Conservation (phyloP, 768 basidiomycete genomes). For the Cubamyces sp. region DNA sequence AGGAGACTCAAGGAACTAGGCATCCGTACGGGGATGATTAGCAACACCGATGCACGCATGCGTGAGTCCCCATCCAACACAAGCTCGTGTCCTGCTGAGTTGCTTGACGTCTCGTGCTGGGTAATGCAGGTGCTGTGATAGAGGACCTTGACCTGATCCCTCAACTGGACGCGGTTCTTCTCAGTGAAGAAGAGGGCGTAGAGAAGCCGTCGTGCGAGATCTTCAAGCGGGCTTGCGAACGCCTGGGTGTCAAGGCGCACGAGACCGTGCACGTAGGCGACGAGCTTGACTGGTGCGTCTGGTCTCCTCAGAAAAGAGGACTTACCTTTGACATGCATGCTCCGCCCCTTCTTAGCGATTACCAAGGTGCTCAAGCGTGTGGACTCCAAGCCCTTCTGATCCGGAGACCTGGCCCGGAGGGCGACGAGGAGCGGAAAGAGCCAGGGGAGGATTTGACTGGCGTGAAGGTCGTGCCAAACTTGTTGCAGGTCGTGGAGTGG, state of each 20-base stretch:
- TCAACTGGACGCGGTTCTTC: constrained; percentile 55
- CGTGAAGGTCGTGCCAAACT: constrained; percentile 43
- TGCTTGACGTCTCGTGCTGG: background rate
- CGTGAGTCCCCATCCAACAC: constrained; percentile 52
- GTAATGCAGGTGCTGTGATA: constrained; percentile 47
- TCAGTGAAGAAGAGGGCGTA: constrained; percentile 70
- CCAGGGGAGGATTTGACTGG: constrained; percentile 44
- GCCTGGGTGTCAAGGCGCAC: constrained; percentile 38
- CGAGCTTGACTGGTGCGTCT: constrained; percentile 63
- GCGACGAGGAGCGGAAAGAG: constrained; percentile 50
- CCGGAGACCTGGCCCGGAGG: constrained; percentile 51
- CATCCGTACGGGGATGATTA: constrained; percentile 62
- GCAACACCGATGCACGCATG: constrained; percentile 75
- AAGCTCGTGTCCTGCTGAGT: too few species aligned
- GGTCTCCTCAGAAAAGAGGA: background rate
- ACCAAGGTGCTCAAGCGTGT: constrained; percentile 57
- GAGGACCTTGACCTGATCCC: constrained; percentile 58
- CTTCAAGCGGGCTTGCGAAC: constrained; percentile 51
- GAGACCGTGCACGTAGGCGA: constrained; percentile 78
- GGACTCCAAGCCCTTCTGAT: constrained; percentile 64
- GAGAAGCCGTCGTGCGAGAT: constrained; percentile 71
- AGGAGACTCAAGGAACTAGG: constrained; percentile 47
- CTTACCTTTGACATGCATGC: background rate
- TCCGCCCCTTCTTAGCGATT: constrained; percentile 52
- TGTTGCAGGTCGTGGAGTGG: constrained; percentile 43